Base-by-base conservation (phyloP, 495 filamentous ascomycete species). In the Podospora bellae-mahoneyi region DNA sequence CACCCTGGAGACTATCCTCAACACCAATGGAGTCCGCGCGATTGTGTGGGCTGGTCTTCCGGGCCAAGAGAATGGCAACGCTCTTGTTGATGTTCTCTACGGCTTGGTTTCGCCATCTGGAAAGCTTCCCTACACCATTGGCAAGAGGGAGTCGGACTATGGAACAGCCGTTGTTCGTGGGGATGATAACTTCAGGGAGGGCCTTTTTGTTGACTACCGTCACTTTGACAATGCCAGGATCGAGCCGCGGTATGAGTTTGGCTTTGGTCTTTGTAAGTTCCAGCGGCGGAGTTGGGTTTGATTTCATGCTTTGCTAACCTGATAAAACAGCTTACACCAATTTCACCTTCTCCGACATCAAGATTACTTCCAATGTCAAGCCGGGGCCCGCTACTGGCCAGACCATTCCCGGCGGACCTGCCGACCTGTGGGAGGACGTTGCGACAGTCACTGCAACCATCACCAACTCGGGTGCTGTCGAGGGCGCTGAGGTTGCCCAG, bases 181-280 rank as follows among this genome's bases (percentile, higher is more conserved):
- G 73, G 90, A 79, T 2, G 30, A 66, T 7, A 64, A 72, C 44
- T 93, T 93, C 74, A 81, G 76, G 5, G 91, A 93, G 67, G 90
- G 91, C 57, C 79, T 88, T n/a, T 89, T 89, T 75, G 90, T 94
- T 68, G 92, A 95, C 76, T 95, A 95, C 79, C 88, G 92, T 59
- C 76, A 81, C 65, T 91, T 94, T 62, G 92, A 95, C 81, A 84
- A 84, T 69, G 76, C 81, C 55, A 79, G 82, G 23, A 84, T 88
- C 65, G 80, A 81, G n/a, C 90, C 91, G 1, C 83, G 88, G 53
- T 95, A 87, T 72, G 90, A 92, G 76, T 95, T 95, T 68, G 92
- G 92, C 5, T 91, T 85, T 72, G 92, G 92, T 54, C 78, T 96
- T 65, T 89, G 61, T 63, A 44, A 48, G 61, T 61, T 28, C 3